Evolutionary conservation across 768 basidiomycete species (phyloP), one percentile per base, ranked within the genome.

Genomic region (Tylopilus rubrobrunneus): DNA sequence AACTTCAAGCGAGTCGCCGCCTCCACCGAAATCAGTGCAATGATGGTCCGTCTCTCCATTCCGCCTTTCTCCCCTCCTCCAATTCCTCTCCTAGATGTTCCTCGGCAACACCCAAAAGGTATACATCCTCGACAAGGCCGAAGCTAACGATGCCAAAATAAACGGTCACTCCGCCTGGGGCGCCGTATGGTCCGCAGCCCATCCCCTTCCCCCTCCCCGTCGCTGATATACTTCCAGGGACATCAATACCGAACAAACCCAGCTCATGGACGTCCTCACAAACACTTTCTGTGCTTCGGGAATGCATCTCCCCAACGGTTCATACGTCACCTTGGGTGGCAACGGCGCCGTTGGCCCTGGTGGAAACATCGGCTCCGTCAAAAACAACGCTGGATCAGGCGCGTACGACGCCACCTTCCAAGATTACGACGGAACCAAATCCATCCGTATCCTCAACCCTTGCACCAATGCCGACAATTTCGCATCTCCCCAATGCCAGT

Each of bases 41-140:
- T 81, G 80, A 81, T 81, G 80, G 79, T 81, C 23, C 51, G 74
- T 67, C 37, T 10, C 45, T 51, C n/a, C 33, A 28, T 23, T 12
- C 19, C 37, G n/a, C 45, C 42, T 33, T 8, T 47, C 49, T 17
- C 44, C 27, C 29, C 34, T 25, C 39, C 37, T 51, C 25, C 28
- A 42, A 48, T 50, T 28, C 14, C 7, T 21, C 39, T 45, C 17
- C 60, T 64, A 87, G 88, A 83, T 88, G 81, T 91, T 93, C 68
- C 71, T 93, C 48, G 91, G 89, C 31, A 89, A 86, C 57, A 73
- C 79, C 7, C 74, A 90, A 60, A 90, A 84, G 67, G 87, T 95
- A 33, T 95, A 94, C 71, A 87, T 94, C 21, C 73, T 94, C n/a
- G 93, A 97, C 76, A 97, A 97, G 74, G 83, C 85, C 1, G 90